phyloP scores from a whole-genome alignment of 345 rosid genomes.

The Pelargonium nanum region DNA sequence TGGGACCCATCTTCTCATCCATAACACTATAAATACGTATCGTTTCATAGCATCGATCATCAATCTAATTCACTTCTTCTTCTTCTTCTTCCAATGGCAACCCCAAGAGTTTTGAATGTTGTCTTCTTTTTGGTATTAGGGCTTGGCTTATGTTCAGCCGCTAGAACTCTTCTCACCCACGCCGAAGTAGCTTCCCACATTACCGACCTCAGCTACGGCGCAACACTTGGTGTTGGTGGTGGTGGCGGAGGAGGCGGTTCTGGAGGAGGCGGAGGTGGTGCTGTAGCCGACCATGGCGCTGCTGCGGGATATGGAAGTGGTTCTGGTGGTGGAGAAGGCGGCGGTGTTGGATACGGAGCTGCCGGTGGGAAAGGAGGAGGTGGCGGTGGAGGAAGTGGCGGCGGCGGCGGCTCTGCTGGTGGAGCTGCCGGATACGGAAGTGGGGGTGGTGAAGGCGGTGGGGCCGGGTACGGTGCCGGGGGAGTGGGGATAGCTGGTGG shows the following conservation, averaged over 20 bases:
- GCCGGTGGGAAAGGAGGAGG: not conserved
- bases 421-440: conserved; percentile 1
- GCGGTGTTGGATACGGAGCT: conserved; percentile 10
- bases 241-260: conserved; percentile 14
- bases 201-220: no score
- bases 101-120: no score
- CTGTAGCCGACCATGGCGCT: not conserved
- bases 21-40: no score
- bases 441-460: conserved; percentile 11
- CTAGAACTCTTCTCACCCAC: no score
- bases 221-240: not conserved
- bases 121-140: no score
- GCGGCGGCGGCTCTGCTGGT: conserved; percentile 3
- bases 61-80: no score
- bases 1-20: no score
- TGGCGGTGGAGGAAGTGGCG: conserved; percentile 3
- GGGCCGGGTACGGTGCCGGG: conserved; percentile 19
- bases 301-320: not conserved
- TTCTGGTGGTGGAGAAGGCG: conserved; percentile 5
- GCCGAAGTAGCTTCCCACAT: no score
- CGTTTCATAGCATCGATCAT: no score
- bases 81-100: no score
- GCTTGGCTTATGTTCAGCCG: no score
- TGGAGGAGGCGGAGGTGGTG: conserved; percentile 3
- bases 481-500: conserved; percentile 12